Percentiles rank a stretch among this genome's conserved stretches.
These are phyloP conservation scores for Cercospora beticola DNA, from an alignment of 2,329 filamentous ascomycete genomes.

Conservation along the genomic window DNA sequence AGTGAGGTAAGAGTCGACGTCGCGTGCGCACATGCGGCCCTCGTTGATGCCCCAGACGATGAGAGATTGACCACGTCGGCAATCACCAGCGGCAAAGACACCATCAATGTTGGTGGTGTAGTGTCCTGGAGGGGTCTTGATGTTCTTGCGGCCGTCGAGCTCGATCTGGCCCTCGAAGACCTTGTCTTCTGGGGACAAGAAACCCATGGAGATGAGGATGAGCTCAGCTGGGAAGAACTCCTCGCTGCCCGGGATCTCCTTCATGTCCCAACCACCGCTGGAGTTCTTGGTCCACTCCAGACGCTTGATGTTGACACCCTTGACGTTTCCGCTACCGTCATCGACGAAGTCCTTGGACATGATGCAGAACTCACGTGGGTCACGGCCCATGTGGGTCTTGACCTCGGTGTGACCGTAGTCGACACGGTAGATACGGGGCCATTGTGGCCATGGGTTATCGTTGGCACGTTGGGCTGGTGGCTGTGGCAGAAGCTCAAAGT, in stretches of 20 bases:
- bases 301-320: conserved; percentile 92
- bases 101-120: conserved; percentile 86
- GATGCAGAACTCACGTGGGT: conserved; percentile 95
- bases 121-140: conserved; percentile 86
- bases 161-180: conserved; percentile 85
- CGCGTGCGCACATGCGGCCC: conserved; percentile 85
- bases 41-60: conserved; percentile 99
- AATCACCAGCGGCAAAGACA: conserved; percentile 92
- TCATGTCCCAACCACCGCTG: conserved; percentile 96
- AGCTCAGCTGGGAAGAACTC: conserved; percentile 96
- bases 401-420: conserved; percentile 97
- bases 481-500: conserved; percentile 94
- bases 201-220: conserved; percentile 94
- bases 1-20: conserved; percentile 86
- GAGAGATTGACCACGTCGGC: conserved; percentile 87
- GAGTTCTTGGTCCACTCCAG: conserved; percentile 94
- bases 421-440: conserved; percentile 97
- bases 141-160: conserved; percentile 89
- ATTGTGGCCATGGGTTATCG: conserved; percentile 98
- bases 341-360: conserved; percentile 97
- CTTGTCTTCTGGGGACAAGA: conserved; percentile 88
- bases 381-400: conserved; percentile 92
- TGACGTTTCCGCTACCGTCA: conserved; percentile 81
- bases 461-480: conserved; percentile 84
- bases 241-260: conserved; percentile 88